Evolutionary conservation across 2,329 filamentous ascomycete species (phyloP), one percentile per base, ranked within the genome.

Genomic region (Diatrype stigma): DNA sequence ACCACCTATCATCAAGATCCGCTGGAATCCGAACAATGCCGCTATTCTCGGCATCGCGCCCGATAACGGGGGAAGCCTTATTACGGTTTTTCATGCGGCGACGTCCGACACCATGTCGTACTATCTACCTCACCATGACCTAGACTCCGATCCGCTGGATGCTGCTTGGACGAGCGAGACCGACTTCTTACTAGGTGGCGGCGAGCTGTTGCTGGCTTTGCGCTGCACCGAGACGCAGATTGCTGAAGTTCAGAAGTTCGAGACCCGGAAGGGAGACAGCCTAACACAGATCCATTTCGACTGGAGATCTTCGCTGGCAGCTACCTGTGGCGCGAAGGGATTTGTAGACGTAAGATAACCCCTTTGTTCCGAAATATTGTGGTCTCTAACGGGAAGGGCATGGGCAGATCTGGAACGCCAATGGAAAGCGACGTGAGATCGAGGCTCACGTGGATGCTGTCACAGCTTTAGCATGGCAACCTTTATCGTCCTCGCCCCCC

Each of bases 391-490:
- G n/a, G 17, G 37, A 23, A 22, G 28, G 22, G 17, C n/a, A 12
- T 47, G 42, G 49, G 32, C 57, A 80, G 77, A 72, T 85, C 3
- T 82, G 80, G 79, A 75, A 82, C 51, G 74, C 74, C 51, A 65
- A 68, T 21, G 81, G 80, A 17, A 74, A 79, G 51, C 72, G 76
- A 22, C 75, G 75, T 48, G 76, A 79, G 37, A 82, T 85, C 50
- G 74, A 75, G 44, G 81, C 82, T 6, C 83, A 86, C 56, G 76
- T 78, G 50, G 80, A 81, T 19, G 66, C 75, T 22, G 78, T 86
- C 48, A 84, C 80, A 0, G 74, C 77, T 3, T 70, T 86, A 55
- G 72, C 76, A 52, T 86, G 82, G 82, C 83, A 86, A 58, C 82
- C 83, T 11, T 56, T 80, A 17, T 72, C 75, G 50, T 60, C 65